Percentiles rank a stretch among this genome's conserved stretches.
Evolutionary conservation across 805 yeast genomes (phyloP).

Genomic region (Metschnikowia dekortorum): DNA sequence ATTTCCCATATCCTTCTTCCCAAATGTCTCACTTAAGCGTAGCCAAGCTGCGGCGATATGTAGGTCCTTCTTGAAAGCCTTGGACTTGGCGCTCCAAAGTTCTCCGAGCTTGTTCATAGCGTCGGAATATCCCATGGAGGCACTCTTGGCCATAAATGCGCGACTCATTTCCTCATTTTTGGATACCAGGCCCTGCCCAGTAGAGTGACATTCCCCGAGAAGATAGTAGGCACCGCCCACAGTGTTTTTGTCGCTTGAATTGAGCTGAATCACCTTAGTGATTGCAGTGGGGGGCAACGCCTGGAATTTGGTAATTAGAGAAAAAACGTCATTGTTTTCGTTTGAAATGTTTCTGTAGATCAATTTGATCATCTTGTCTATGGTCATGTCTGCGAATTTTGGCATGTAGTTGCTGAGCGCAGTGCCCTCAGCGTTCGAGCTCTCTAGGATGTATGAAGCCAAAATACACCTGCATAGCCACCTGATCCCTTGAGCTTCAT

Average conservation of each 20-base stretch:
- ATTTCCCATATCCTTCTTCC: conserved; percentile 59
- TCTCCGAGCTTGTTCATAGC: conserved; percentile 69
- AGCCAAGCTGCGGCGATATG: conserved; percentile 66
- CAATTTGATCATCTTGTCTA: conserved; percentile 27
- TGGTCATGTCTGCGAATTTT: conserved; percentile 23
- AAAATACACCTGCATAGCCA: conserved; percentile 55
- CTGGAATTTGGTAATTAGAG: conserved; percentile 22
- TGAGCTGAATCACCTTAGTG: conserved; percentile 21
- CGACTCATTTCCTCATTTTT: conserved; percentile 57
- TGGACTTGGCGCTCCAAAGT: conserved; percentile 59
- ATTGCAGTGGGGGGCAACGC: conserved; percentile 22
- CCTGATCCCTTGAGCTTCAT: conserved; percentile 48
- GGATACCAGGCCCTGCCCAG: conserved; percentile 50
- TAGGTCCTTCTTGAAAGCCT: conserved; percentile 52
- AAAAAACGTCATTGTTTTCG: conserved; percentile 24
- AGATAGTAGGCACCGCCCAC: conserved; percentile 53
- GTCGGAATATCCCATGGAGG: conserved; percentile 60
- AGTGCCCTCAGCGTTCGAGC: conserved; percentile 4
- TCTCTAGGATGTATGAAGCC: conserved; percentile 13
- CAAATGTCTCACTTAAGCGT: conserved; percentile 58
- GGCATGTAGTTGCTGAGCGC: conserved; percentile 18
- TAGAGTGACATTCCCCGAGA: conserved; percentile 50
- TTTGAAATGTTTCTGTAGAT: conserved; percentile 22
- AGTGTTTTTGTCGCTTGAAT: conserved; percentile 38
- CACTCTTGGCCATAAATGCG: conserved; percentile 58